Percentiles rank a stretch among this genome's conserved stretches.
These are phyloP conservation scores for Acer yangbiense DNA, from an alignment of 345 rosid species.

Conservation along the genomic window DNA sequence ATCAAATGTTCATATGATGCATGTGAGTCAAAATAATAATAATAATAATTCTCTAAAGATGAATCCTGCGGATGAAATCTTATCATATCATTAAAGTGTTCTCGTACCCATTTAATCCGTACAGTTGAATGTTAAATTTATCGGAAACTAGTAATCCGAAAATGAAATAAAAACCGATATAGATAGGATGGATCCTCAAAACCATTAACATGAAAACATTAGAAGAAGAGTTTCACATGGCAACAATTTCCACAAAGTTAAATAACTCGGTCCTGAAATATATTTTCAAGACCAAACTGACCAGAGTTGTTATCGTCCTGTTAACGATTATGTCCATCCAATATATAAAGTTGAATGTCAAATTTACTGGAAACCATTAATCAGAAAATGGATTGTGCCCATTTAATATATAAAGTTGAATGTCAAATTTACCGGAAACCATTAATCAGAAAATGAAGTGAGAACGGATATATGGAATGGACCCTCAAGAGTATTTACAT, in stretches of 20 bases:
- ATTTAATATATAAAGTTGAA: too few relatives aligned
- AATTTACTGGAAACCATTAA: neutral
- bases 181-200: constrained; percentile 20
- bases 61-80: too few relatives aligned
- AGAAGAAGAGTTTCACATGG: constrained; percentile 45
- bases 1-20: neutral
- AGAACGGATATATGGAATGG: constrained; percentile 16
- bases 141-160: neutral
- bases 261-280: too few relatives aligned
- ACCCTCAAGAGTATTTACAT: neutral
- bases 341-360: too few relatives aligned
- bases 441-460: neutral
- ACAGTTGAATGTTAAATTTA: too few relatives aligned
- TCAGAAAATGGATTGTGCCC: neutral
- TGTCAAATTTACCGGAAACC: neutral
- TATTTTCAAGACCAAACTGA: too few relatives aligned
- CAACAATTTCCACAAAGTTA: neutral
- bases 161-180: constrained; percentile 1
- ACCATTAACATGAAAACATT: neutral
- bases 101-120: neutral
- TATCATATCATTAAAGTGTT: too few relatives aligned
- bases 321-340: too few relatives aligned
- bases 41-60: too few relatives aligned
- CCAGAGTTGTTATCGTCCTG: too few relatives aligned
- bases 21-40: too few relatives aligned